Base-by-base conservation (phyloP, 1,284 basidiomycete species). In the Ustilago tritici region DNA sequence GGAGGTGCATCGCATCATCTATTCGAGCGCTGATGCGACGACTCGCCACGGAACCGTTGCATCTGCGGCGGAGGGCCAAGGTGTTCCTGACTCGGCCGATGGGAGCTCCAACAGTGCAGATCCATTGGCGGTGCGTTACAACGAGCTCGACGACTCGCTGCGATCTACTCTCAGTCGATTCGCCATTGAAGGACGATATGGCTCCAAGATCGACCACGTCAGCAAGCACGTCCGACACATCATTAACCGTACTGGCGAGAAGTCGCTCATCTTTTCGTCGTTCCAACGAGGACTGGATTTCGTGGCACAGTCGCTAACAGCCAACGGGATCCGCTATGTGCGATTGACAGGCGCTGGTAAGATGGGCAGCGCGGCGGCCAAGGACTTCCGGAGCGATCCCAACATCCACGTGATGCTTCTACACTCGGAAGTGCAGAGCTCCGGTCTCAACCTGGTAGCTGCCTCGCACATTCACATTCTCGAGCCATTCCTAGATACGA, bases 141-240 rank as follows among this genome's bases (percentile, higher is more conserved):
- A 77, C 40, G 73, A 74, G 54, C 62, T 84, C 17, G 53, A 61
- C 19, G 72, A 64, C 11, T 57, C 59, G 14, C 57, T 69, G 50
- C 73, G 76, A 9, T 46, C 52, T 2, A 40, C 65, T 0, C 67
- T 84, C 14, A 66, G 79, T 19, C 34, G 52, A 4, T 9, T 67
- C 15, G 55, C 70, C 8, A 74, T 67, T 7, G 62, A 79, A 17
- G 83, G 83, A 8, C 68, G 80, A 1, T 76, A 69, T 41, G 84
- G 84, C 7, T 81, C 76, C 70, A 85, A 85, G 69, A 76, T 85
- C 31, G 83, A 84, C 46, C 69, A 82, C 15, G 71, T 85, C 17
- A 56, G 65, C 53, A 78, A 79, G 52, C 83, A 84, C 53, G 70
- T 84, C 23, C 54, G 70, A 32, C 67, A 79, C 50, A 67, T 81